Conservation (phyloP, 78 protist species). For the Dictyostelium capitatum region DNA sequence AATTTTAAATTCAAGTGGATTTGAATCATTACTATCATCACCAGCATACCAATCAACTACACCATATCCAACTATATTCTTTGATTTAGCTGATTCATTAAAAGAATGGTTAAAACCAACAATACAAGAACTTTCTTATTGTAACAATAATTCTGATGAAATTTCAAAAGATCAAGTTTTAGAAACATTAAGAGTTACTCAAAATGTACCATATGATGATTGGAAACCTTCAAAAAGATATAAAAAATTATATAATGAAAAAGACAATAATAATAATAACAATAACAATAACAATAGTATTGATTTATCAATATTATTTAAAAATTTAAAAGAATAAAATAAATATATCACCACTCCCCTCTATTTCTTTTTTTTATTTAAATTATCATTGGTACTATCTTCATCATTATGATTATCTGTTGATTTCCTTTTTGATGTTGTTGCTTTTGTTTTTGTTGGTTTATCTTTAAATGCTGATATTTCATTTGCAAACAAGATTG, state of each 20-base stretch:
- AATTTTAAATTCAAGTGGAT: not conserved
- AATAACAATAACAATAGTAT: not conserved
- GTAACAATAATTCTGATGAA: not conserved
- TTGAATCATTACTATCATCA: not conserved
- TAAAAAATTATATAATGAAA: not conserved
- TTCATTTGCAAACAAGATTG: conserved; percentile 72
- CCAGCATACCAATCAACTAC: not conserved
- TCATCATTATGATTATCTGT: not conserved
- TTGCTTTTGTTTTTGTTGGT: not conserved
- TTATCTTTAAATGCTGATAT: conserved; percentile 52
- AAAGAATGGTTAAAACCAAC: conserved; percentile 29
- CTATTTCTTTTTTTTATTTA: conserved; percentile 6
- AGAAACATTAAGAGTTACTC: not conserved
- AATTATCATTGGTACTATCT: not conserved
- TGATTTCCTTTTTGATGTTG: not conserved
- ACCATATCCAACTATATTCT: conserved; percentile 10
- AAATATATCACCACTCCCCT: too few species aligned
- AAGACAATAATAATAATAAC: not conserved
- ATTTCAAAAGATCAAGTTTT: not conserved
- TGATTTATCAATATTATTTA: conserved; percentile 2
- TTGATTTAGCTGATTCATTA: conserved; percentile 15
- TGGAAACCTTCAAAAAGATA: conserved; percentile 27
- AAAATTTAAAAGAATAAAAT: conserved; percentile 4
- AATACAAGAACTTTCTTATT: conserved; percentile 7
- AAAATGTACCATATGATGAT: conserved; percentile 9